Conservation (phyloP, 192 early-diverging fungal genomes). For the Podila clonocystis region DNA sequence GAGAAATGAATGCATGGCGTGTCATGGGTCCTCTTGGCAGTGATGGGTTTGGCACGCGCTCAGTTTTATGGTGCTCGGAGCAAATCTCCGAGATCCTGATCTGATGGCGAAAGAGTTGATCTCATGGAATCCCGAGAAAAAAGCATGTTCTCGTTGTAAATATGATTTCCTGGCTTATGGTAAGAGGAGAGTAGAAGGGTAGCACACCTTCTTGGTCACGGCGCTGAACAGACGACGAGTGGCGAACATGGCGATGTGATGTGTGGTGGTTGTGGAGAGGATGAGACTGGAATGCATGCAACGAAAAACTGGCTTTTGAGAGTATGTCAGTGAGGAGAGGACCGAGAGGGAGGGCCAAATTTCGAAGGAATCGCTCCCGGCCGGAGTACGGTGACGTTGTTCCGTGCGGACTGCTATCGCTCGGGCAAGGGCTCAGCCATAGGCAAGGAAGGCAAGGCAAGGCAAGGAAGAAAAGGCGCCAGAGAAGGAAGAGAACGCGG, state of each 20-base stretch:
- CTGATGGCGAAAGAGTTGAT: background rate
- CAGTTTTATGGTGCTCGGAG: background rate
- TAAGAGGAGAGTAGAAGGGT: no score
- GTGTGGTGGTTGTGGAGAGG: slow-evolving; percentile 1
- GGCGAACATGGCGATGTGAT: slow-evolving; percentile 30
- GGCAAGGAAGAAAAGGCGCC: no score
- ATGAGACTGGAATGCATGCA: background rate
- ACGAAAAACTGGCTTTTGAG: no score
- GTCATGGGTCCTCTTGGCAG: background rate
- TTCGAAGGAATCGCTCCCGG: background rate
- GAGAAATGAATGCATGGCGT: background rate
- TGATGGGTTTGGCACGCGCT: background rate
- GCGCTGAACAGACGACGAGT: slow-evolving; percentile 44
- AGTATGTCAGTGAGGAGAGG: no score
- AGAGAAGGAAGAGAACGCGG: no score
- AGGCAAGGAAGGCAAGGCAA: no score
- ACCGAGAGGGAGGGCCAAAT: no score
- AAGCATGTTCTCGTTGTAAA: background rate
- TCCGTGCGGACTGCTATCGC: background rate
- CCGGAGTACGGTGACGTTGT: background rate
- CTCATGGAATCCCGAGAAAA: background rate
- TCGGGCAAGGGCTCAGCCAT: no score
- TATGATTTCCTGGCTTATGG: no score
- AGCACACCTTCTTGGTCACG: slow-evolving; percentile 41
- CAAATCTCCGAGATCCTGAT: background rate